Conservation (phyloP, 768 basidiomycete species). For the Tricholoma sp. region DNA sequence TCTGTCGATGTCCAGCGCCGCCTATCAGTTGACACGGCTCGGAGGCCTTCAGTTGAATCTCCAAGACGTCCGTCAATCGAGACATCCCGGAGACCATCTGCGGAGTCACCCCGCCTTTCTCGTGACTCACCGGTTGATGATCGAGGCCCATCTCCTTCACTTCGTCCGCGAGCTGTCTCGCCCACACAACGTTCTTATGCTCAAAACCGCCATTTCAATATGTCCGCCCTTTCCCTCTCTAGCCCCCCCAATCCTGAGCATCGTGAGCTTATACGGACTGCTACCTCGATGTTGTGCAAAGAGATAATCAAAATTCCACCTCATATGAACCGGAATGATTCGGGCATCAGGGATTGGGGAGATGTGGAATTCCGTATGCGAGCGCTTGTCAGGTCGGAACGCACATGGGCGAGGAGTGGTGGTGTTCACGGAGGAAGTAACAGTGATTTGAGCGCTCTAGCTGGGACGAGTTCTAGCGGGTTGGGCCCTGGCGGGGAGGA, state of each 20-base stretch:
- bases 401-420: conserved; percentile 71
- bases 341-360: conserved; percentile 57
- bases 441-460: conserved; percentile 31
- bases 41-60: conserved; percentile 26
- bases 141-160: conserved; percentile 39
- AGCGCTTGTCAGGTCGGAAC: conserved; percentile 60
- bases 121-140: conserved; percentile 18
- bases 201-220: conserved; percentile 52
- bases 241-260: conserved; percentile 49
- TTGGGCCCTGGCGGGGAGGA: conserved; percentile 60
- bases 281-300: conserved; percentile 58
- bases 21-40: conserved; percentile 30
- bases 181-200: conserved; percentile 45
- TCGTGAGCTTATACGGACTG: conserved; percentile 63
- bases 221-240: conserved; percentile 53
- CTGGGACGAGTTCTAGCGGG: conserved; percentile 24
- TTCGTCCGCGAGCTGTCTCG: conserved; percentile 40
- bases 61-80: conserved; percentile 16
- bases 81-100: conserved; percentile 30
- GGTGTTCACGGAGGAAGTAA: conserved; percentile 30
- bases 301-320: conserved; percentile 60
- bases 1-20: conserved; percentile 34
- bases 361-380: conserved; percentile 68
- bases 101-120: conserved; percentile 27
- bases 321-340: conserved; percentile 45